Percentiles rank a stretch among this genome's conserved stretches.
phyloP scores from a whole-genome alignment of 2,329 filamentous ascomycete species.

The Colletotrichum sp. region DNA sequence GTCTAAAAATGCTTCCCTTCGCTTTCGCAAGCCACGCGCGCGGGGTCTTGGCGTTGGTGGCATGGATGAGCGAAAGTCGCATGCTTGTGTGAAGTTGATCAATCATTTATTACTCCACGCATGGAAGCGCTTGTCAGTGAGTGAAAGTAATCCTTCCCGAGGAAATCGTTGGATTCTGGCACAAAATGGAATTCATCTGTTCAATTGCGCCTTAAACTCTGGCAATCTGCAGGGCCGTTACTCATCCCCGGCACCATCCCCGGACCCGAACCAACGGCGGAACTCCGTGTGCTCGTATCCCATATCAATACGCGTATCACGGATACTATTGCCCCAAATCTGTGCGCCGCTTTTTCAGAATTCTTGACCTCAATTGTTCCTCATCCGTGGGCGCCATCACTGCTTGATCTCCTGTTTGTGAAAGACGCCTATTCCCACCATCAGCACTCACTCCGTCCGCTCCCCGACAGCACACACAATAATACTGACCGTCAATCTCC shows the following conservation, averaged over 20 bases:
- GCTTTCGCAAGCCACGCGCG: background rate
- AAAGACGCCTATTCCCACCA: background rate
- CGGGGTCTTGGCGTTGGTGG: background rate
- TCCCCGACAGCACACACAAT: rapidly evolving
- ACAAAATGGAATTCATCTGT: background rate
- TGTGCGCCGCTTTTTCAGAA: background rate
- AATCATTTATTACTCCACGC: rapidly evolving
- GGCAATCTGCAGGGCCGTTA: background rate
- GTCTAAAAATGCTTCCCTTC: background rate
- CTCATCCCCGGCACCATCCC: background rate
- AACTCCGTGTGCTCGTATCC: background rate
- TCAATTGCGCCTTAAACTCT: background rate
- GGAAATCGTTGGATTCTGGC: background rate
- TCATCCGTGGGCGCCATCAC: background rate
- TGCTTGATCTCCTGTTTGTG: conserved; percentile 5
- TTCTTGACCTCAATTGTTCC: background rate
- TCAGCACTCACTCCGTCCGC: too few relatives aligned
- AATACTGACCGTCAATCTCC: conserved; percentile 42
- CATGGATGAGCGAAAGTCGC: background rate
- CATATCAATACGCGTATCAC: background rate
- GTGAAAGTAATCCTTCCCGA: background rate
- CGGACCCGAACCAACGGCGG: background rate
- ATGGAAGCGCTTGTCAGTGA: background rate
- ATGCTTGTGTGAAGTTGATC: background rate
- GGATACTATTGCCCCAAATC: background rate